Percentiles rank a stretch among this genome's conserved stretches.
These are phyloP conservation scores for Moricandia moricandioides DNA, from an alignment of 345 rosid species.

Conservation along the genomic window DNA sequence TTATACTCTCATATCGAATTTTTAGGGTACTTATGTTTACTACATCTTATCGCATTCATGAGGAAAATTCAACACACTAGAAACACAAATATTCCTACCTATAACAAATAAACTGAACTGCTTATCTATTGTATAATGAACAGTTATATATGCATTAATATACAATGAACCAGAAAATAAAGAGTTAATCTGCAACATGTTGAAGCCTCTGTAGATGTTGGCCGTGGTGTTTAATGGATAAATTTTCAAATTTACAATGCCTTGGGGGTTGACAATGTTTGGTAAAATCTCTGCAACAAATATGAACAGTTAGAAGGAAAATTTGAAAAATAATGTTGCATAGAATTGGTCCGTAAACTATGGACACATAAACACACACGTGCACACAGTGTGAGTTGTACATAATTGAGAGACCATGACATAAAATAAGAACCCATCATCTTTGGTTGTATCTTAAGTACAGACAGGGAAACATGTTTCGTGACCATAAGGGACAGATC, in stretches of 20 bases:
- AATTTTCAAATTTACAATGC: not conserved
- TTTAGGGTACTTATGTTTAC: too few species aligned
- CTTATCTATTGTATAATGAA: too few species aligned
- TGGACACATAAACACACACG: conserved; percentile 24
- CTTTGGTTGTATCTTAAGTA: conserved; percentile 34
- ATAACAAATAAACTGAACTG: too few species aligned
- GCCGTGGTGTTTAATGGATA: too few species aligned
- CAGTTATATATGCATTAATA: too few species aligned
- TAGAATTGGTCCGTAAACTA: conserved; percentile 24
- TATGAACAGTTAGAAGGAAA: not conserved
- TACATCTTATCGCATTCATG: too few species aligned
- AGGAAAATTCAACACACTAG: too few species aligned
- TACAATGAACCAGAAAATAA: too few species aligned
- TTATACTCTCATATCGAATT: too few species aligned
- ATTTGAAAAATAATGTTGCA: not conserved
- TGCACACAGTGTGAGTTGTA: conserved; percentile 36
- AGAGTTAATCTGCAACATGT: too few species aligned
- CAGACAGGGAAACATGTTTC: conserved; percentile 38
- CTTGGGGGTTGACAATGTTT: not conserved
- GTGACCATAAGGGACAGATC: conserved; percentile 38
- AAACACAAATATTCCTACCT: too few species aligned
- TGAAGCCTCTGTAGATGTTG: too few species aligned
- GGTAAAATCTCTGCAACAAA: not conserved
- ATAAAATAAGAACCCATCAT: conserved; percentile 30
- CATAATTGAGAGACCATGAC: conserved; percentile 24